These are phyloP conservation scores for Hypoxylon cercidicola DNA, from an alignment of 495 filamentous ascomycete species.

Conservation along the genomic window DNA sequence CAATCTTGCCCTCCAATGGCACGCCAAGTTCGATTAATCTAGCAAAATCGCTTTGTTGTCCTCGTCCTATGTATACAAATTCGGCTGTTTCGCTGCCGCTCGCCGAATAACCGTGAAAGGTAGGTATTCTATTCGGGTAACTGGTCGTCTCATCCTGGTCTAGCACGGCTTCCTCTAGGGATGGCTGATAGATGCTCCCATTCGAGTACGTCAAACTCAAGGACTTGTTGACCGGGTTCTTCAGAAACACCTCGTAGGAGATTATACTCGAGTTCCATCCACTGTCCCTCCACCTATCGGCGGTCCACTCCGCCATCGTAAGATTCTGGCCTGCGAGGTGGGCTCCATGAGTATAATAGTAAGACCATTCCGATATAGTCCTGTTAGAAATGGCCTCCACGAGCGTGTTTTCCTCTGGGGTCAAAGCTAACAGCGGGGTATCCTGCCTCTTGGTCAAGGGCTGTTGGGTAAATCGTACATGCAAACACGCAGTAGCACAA, in stretches of 20 bases:
- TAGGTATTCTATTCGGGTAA: constrained; percentile 75
- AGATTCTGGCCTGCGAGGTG: constrained; percentile 53
- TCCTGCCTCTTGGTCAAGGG: constrained; percentile 25
- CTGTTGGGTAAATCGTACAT: constrained; percentile 23
- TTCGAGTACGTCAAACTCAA: constrained; percentile 67
- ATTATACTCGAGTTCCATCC: constrained; percentile 76
- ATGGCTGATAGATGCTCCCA: constrained; percentile 73
- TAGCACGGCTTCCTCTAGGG: constrained; percentile 80
- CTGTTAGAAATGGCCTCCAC: constrained; percentile 43
- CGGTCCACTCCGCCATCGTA: constrained; percentile 76
- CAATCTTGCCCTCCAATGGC: constrained; percentile 80
- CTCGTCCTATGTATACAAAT: constrained; percentile 80
- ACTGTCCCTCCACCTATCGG: constrained; percentile 77
- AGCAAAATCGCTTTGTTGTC: constrained; percentile 79
- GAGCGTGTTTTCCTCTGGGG: constrained; percentile 40
- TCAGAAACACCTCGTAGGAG: constrained; percentile 83
- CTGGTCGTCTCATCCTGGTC: constrained; percentile 77
- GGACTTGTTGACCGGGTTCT: constrained; percentile 80
- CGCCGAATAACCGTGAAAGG: constrained; percentile 90
- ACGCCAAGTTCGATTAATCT: constrained; percentile 76
- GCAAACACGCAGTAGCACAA: constrained; percentile 31
- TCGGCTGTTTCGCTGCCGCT: constrained; percentile 80
- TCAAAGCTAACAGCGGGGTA: constrained; percentile 40
- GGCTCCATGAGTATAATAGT: constrained; percentile 51
- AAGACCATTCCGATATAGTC: constrained; percentile 45